Evolutionary conservation across 2,329 filamentous ascomycete genomes (phyloP).

Genomic region (Gremmenia infestans): DNA sequence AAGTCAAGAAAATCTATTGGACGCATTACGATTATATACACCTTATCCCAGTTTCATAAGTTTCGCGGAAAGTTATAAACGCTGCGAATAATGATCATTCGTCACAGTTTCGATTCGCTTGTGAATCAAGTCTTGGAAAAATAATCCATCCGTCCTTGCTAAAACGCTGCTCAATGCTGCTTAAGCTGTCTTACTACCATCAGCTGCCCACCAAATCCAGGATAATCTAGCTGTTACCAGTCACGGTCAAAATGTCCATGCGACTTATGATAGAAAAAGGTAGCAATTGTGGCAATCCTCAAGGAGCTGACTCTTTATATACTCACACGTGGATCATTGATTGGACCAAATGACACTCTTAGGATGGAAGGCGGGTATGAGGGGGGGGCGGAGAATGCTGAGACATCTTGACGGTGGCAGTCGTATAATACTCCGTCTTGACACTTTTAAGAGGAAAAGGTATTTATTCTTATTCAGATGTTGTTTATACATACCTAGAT

Average conservation of each 20-base stretch:
- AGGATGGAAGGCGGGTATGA: neutral
- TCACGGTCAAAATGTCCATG: neutral
- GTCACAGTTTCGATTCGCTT: too few relatives aligned
- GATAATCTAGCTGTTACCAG: neutral
- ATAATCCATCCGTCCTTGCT: too few relatives aligned
- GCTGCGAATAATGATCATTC: too few relatives aligned
- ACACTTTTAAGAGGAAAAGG: neutral
- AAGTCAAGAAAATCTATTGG: too few relatives aligned
- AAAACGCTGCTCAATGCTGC: too few relatives aligned
- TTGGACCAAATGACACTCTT: conserved; percentile 7
- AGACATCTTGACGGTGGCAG: conserved; percentile 11
- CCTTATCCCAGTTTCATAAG: too few relatives aligned
- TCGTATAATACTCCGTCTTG: neutral
- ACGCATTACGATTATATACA: too few relatives aligned
- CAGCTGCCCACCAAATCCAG: too few relatives aligned
- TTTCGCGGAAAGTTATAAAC: too few relatives aligned
- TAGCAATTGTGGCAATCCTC: neutral
- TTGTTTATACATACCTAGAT: neutral
- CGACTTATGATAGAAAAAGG: neutral
- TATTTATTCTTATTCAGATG: neutral
- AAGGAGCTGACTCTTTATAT: neutral
- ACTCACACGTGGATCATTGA: conserved; percentile 13
- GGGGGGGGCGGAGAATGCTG: neutral
- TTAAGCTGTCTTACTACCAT: too few relatives aligned
- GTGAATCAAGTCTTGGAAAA: too few relatives aligned